Evolutionary conservation across 176 grass and related monocot genomes (phyloP), one percentile per base, ranked within the genome.

Genomic region (Lolium multiflorum): DNA sequence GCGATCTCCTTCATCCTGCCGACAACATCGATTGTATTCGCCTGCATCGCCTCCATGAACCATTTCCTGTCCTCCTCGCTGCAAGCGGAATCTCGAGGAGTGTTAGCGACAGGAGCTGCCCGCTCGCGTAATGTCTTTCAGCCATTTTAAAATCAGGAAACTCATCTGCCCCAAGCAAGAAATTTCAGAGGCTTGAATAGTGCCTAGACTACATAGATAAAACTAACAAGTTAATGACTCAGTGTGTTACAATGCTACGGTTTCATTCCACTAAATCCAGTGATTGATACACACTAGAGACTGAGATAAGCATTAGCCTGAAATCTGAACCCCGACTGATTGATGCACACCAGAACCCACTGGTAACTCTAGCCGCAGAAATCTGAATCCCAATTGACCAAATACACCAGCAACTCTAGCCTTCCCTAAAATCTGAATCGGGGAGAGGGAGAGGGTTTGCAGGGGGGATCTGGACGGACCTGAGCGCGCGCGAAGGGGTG

Each of bases 21-120:
- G 2, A 99, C 78, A 0, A 96, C 94, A 82, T 99, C 94, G 0
- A 99, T 1, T 0, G 90, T 96, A 41, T 96, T 95, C 2, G 75
- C 82, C 80, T 94, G 94, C 97, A 99, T 96, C 7, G 97, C 94
- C 75, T 99, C 94, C 89, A 91, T 89, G 56, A 99, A 99, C 97
- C 97, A 99, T 86, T 81, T 94, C 66, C 84, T 90, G 50, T 99
- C 97, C 84, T 96, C 94, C 59, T 99, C 97, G 6, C 93, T 94
- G 81, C 55, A 55, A 25, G 60, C 2, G 11, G 11, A 63, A 81
- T 71, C 59, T 20, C 8, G 84, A 37, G 1, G 17, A 62, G 3
- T 22, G 22, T 54, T 62, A 88, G 52, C 55, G 58, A 57, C 2
- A 80, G 0, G 25, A 54, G 13, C 41, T 7, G 0, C 2, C 35